Conservation (phyloP, 2,329 filamentous ascomycete genomes). For the Sporothrix inflata region DNA sequence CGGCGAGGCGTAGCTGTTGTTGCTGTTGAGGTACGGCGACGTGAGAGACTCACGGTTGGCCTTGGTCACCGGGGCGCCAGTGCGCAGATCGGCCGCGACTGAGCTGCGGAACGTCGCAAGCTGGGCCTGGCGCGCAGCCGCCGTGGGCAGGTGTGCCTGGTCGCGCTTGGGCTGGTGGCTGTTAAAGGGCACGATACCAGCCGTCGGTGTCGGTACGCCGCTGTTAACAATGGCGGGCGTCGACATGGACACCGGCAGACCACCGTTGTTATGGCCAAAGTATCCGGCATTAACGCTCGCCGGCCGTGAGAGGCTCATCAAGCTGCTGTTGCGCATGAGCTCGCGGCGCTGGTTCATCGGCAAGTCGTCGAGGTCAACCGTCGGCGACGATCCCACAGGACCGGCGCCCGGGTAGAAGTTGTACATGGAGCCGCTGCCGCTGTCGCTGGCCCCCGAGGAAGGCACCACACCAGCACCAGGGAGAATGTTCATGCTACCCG, state of each 20-base stretch:
- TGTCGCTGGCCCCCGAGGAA: conserved; percentile 23
- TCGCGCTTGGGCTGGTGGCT: conserved; percentile 58
- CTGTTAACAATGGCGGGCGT: background rate
- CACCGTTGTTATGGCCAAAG: conserved; percentile 22
- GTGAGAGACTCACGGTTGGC: conserved; percentile 29
- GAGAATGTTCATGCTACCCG: conserved; percentile 47
- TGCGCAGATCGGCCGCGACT: conserved; percentile 63
- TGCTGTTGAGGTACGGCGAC: conserved; percentile 41
- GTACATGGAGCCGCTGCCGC: conserved; percentile 23
- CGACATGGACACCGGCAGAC: conserved; percentile 4
- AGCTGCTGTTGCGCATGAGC: conserved; percentile 60
- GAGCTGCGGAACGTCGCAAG: conserved; percentile 70
- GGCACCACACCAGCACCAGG: conserved; percentile 36
- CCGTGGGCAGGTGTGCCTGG: conserved; percentile 45
- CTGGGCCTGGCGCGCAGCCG: conserved; percentile 57
- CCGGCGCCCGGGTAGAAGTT: conserved; percentile 13
- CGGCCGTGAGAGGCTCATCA: conserved; percentile 39
- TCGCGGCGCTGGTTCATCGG: conserved; percentile 70
- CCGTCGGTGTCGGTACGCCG: conserved; percentile 32
- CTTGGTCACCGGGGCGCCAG: conserved; percentile 39
- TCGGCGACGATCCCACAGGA: background rate
- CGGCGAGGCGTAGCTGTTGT: conserved; percentile 3
- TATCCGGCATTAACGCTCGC: conserved; percentile 24
- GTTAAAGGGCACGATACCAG: conserved; percentile 50
- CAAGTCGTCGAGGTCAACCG: conserved; percentile 65